These are phyloP conservation scores for Penicillium janthinellum DNA, from an alignment of 2,329 filamentous ascomycete genomes.

Conservation along the genomic window DNA sequence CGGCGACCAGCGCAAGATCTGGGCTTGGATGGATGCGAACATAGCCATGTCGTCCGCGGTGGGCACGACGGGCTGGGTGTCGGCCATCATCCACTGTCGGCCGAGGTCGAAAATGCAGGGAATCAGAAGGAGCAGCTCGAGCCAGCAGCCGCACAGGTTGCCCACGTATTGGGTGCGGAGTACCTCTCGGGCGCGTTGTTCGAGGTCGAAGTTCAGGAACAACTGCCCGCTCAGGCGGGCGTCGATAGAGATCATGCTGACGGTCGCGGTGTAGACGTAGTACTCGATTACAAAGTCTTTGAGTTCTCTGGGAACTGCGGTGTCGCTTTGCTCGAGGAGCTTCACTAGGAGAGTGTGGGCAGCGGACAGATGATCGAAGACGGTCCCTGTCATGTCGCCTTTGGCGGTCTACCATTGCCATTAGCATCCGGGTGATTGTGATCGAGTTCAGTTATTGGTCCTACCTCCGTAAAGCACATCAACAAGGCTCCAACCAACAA, in stretches of 20 bases:
- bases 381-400: conserved; percentile 50
- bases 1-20: conserved; percentile 47
- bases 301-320: conserved; percentile 40
- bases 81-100: conserved; percentile 37
- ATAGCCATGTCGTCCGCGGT: conserved; percentile 48
- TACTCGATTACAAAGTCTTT: conserved; percentile 53
- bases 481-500: conserved; percentile 50
- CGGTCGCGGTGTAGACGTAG: conserved; percentile 51
- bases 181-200: conserved; percentile 38
- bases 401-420: conserved; percentile 38
- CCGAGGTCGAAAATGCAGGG: conserved; percentile 37
- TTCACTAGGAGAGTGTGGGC: conserved; percentile 47
- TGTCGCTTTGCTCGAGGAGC: conserved; percentile 38
- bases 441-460: conserved; percentile 8
- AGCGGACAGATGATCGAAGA: conserved; percentile 51
- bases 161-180: conserved; percentile 32
- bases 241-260: conserved; percentile 52
- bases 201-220: conserved; percentile 47
- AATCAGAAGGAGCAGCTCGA: conserved; percentile 34
- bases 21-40: conserved; percentile 48
- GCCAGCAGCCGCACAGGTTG: conserved; percentile 36
- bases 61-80: conserved; percentile 28
- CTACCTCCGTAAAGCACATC: conserved; percentile 52
- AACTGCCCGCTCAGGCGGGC: conserved; percentile 33
- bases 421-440: conserved; percentile 4